A percentile compares a stretch with the other conserved stretches of the same genome.
Evolutionary conservation across 108 stramenopile genomes (phyloP).

Genomic region (Nitzschia sp.): DNA sequence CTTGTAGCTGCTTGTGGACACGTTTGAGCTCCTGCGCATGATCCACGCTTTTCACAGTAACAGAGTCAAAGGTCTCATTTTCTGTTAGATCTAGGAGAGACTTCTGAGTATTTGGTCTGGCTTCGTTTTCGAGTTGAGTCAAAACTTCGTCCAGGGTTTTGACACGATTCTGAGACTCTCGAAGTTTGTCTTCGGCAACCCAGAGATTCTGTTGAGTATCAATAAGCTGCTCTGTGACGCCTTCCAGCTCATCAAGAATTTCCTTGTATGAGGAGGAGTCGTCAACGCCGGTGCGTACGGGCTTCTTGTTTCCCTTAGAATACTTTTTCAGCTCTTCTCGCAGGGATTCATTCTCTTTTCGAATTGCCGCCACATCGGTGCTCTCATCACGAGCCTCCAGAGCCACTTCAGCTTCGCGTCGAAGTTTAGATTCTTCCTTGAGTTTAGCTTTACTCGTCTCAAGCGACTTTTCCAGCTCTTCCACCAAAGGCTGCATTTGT

Average conservation of each 20-base stretch:
- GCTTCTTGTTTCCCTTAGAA: constrained; percentile 37
- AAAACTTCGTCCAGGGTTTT: neutral
- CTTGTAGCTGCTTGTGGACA: neutral
- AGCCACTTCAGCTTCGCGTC: constrained; percentile 45
- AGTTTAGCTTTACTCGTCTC: constrained; percentile 38
- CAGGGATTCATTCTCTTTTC: constrained; percentile 39
- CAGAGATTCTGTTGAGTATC: constrained; percentile 56
- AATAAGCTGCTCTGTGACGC: constrained; percentile 66
- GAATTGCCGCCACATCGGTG: neutral
- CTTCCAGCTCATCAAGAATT: constrained; percentile 65
- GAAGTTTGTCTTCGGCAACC: constrained; percentile 39
- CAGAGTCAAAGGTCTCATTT: neutral
- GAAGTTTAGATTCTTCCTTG: constrained; percentile 39
- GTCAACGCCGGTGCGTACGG: neutral
- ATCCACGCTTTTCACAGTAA: neutral
- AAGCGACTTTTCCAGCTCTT: constrained; percentile 50
- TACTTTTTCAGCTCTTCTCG: constrained; percentile 49
- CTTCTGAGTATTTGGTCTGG: neutral
- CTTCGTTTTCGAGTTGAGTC: neutral
- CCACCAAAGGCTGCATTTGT: constrained; percentile 48
- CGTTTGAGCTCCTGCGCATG: neutral
- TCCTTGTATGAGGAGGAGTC: constrained; percentile 41
- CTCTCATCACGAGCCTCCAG: constrained; percentile 29
- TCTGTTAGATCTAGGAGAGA: neutral
- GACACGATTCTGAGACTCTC: constrained; percentile 35